Base-by-base conservation (phyloP, 129 eudicot genomes). In the Lonicera japonica region DNA sequence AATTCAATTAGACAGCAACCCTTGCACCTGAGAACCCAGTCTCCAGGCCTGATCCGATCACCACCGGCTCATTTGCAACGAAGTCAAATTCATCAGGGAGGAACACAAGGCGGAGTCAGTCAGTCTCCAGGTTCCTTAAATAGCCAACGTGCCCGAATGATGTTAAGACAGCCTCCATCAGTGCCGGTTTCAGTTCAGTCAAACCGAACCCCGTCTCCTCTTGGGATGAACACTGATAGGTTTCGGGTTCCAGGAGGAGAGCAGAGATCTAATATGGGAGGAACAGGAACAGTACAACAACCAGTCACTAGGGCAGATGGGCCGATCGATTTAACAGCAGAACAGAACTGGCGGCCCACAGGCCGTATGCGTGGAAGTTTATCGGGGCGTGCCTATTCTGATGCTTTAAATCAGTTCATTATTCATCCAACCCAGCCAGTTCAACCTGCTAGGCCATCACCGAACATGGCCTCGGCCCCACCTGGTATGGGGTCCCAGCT, bases 341-440 rank as follows among this genome's bases (percentile, higher is more conserved):
- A 84, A 24, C 79, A 74, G 45, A 80, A 79, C 70, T 85, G 94
- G 96, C 65, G 90, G 73, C 96, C 95, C 52, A 58, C 72, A 3
- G 90, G 95, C 11, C 86, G 96, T 4, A 89, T 89, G 96, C 70
- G 96, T 63, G 96, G 96, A 56, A 76, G 83, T 60, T 75, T 89
- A 21, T 74, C 85, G 1, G 95, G 96, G 20, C 68, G 60, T 64
- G 85, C 88, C 18, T 81, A 79, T 72, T 65, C 84, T 11, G 87
- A 72, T 22, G 87, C 85, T 60, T 53, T 79, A 50, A 79, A 70
- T 73, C 94, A 77, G 64, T 71, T 14, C 56, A 77, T 89, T 47
- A 72, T 73, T 66, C 74, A 51, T 22, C 83, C 84, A 6, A 79
- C 39, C 60, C 82, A 71, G 61, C 86, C 81, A 36, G 78, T 69